Conservation (phyloP, 345 rosid species). For the Eutrema japonicum region DNA sequence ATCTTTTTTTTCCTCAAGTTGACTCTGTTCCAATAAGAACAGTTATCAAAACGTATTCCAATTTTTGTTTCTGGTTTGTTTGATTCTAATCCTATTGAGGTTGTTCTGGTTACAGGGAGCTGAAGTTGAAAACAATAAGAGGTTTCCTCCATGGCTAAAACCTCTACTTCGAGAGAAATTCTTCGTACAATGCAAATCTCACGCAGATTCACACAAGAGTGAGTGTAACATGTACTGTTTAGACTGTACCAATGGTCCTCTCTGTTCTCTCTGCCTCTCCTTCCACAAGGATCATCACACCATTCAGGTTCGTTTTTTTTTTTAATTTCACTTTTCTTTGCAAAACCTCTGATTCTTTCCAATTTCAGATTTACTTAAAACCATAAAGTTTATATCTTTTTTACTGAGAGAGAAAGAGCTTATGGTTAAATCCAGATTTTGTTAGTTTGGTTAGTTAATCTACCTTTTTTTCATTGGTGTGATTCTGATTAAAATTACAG, state of each 20-base stretch:
- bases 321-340: neutral
- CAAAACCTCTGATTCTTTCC: conserved; percentile 1
- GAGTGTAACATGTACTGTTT: conserved; percentile 97
- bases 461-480: conserved; percentile 8
- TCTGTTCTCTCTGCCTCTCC: conserved; percentile 78
- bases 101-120: conserved; percentile 46
- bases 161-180: conserved; percentile 70
- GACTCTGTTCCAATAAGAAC: neutral
- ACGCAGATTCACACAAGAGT: conserved; percentile 91
- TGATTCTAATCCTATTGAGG: neutral
- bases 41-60: neutral
- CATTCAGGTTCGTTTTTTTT: conserved; percentile 65
- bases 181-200: conserved; percentile 89
- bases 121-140: conserved; percentile 64
- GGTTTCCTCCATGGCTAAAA: conserved; percentile 87
- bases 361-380: conserved; percentile 4
- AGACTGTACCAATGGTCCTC: conserved; percentile 86
- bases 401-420: neutral
- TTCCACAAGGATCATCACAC: conserved; percentile 76
- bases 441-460: conserved; percentile 18
- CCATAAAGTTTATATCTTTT: neutral
- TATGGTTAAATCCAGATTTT: neutral
- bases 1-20: neutral
- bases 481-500: conserved; percentile 46
- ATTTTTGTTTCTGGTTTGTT: neutral